Conservation (phyloP, 192 early-diverging fungal species). For the Lobosporangium transversale region DNA sequence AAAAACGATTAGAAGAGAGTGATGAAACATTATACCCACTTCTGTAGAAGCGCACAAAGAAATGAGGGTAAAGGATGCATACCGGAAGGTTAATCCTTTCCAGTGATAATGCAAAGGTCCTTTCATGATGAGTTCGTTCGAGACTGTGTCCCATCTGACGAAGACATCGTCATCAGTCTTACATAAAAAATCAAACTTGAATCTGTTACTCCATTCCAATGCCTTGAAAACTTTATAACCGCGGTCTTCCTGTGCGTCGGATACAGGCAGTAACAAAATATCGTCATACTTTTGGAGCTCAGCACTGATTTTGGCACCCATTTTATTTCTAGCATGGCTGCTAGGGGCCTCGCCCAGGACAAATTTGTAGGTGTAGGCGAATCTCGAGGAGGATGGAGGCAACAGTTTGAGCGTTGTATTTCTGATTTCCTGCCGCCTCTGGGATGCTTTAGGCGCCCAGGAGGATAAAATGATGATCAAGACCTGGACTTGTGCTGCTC, state of each 20-base stretch:
- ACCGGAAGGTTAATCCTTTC: slow-evolving; percentile 67
- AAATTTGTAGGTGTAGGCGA: slow-evolving; percentile 61
- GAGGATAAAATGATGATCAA: slow-evolving; percentile 65
- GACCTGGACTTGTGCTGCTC: slow-evolving; percentile 55
- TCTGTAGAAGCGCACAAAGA: slow-evolving; percentile 32
- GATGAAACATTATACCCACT: slow-evolving; percentile 52
- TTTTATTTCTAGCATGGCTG: slow-evolving; percentile 41
- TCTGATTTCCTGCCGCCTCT: slow-evolving; percentile 59
- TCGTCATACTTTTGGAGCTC: slow-evolving; percentile 60
- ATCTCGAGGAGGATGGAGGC: slow-evolving; percentile 50
- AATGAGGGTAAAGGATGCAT: background rate
- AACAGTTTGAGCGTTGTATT: slow-evolving; percentile 59
- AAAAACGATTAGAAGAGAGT: slow-evolving; percentile 16
- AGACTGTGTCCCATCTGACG: slow-evolving; percentile 65
- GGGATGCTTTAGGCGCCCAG: slow-evolving; percentile 62
- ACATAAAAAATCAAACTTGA: slow-evolving; percentile 63
- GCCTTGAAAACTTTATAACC: slow-evolving; percentile 64
- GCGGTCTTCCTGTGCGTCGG: slow-evolving; percentile 59
- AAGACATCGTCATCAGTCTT: slow-evolving; percentile 72
- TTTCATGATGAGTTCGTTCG: slow-evolving; percentile 53
- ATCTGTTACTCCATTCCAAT: slow-evolving; percentile 65
- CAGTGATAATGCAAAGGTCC: slow-evolving; percentile 64
- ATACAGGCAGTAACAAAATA: slow-evolving; percentile 59
- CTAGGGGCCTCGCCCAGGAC: slow-evolving; percentile 61
- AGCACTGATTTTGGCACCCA: slow-evolving; percentile 57